Percentiles rank a stretch among this genome's conserved stretches.
Evolutionary conservation across 1,139 yeast genomes (phyloP).

Genomic region (Scheffersomyces insectosa): DNA sequence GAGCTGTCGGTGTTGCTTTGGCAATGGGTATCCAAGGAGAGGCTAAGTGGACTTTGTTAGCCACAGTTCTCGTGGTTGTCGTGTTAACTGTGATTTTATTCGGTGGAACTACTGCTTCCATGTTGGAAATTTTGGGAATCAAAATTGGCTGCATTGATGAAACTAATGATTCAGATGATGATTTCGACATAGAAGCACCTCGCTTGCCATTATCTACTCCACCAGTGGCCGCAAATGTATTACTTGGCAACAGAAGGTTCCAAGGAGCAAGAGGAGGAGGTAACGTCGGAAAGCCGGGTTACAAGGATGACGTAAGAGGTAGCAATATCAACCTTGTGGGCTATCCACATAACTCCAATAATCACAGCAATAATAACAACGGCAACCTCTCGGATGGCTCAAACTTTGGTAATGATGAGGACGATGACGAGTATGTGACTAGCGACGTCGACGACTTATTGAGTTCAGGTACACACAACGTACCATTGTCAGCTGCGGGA

Average conservation of each 20-base stretch:
- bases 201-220: conserved; percentile 33
- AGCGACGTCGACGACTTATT: conserved; percentile 45
- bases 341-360: conserved; percentile 5
- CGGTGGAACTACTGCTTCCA: conserved; percentile 98
- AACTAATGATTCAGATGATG: conserved; percentile 77
- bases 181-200: conserved; percentile 88
- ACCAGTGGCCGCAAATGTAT: conserved; percentile 13
- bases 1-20: conserved; percentile 98
- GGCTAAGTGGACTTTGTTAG: conserved; percentile 81
- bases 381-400: conserved; percentile 2
- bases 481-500: conserved; percentile 1
- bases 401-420: conserved; percentile 19
- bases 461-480: conserved; percentile 9
- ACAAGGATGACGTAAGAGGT: conserved; percentile 12
- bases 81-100: conserved; percentile 93
- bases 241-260: conserved; percentile 39
- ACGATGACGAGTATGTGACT: conserved; percentile 36
- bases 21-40: conserved; percentile 98
- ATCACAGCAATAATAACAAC: conserved; percentile 4
- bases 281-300: conserved; percentile 7
- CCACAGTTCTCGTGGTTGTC: conserved; percentile 94
- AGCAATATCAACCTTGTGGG: conserved; percentile 1
- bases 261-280: conserved; percentile 7
- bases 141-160: conserved; percentile 89
- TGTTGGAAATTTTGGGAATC: conserved; percentile 93